Evolutionary conservation across 2,329 filamentous ascomycete genomes (phyloP), one percentile per base, ranked within the genome.

Genomic region (Teratosphaeria destructans): DNA sequence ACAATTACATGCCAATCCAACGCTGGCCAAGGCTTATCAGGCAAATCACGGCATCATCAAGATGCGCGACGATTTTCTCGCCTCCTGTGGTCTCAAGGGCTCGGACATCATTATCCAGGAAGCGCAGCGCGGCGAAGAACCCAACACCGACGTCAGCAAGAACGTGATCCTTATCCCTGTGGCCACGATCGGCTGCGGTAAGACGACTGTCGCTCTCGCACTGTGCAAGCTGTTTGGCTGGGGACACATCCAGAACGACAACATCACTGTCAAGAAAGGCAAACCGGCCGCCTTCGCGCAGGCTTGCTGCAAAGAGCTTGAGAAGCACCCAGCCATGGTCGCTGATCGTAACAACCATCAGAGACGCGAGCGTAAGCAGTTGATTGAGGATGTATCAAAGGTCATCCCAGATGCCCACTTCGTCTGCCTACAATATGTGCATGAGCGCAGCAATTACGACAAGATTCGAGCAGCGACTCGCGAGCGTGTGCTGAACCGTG

Each of bases 191-290:
- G 94, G 94, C 10, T 99, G 94, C 71, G 94, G 94, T 59, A 99
- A 99, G 80, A 99, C 94, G 0, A 99, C 94, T 0, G 77, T 99
- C 56, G 91, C 89, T 3, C 75, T 95, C 56, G 92, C 89, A 2
- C 78, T 99, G 23, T 82, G 82, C 4, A 86, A 90, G 68, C 81
- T 99, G 0, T 96, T 97, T 65, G 84, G 81, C 58, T 97, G 92
- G 89, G 93, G 90, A 16, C 91, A 96, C 71, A 80, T 96, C 55
- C 94, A 99, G 71, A 99, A 99, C 71, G 94, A 99, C 76, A 95
- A 99, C 71, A 94, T 99, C 61, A 85, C 85, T 57, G 90, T 86
- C 63, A 87, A 88, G 71, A 81, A 78, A 65, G 82, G 82, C 59
- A 88, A 93, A 39, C 88, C 90, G 3, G 84, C 87, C 63, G 82